phyloP scores from a whole-genome alignment of 2,329 filamentous ascomycete species.

The Fusarium xylarioides region DNA sequence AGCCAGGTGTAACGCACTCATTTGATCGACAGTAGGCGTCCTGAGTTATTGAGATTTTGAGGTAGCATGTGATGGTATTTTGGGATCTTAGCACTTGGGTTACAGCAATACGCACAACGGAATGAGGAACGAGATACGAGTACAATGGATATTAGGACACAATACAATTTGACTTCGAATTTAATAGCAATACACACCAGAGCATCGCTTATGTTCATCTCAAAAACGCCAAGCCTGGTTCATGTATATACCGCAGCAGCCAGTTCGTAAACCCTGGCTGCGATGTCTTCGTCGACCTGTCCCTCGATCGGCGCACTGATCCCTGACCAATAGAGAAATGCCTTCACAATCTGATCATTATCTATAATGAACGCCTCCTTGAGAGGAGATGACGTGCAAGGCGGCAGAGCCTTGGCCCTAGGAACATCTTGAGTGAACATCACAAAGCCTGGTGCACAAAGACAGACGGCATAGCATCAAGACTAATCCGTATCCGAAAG shows the following conservation, averaged over 20 bases:
- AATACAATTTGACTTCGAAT: too few relatives aligned
- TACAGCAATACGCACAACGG: neutral
- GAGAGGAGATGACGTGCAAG: neutral
- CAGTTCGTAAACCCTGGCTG: neutral
- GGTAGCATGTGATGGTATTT: neutral
- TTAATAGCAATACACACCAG: neutral
- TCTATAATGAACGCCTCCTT: neutral
- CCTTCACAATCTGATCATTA: neutral
- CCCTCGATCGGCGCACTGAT: neutral
- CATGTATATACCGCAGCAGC: neutral
- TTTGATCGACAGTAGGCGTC: neutral
- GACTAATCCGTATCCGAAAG: rapidly evolving
- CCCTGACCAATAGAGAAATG: neutral
- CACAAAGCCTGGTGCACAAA: neutral
- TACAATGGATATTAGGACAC: neutral
- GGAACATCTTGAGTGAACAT: neutral
- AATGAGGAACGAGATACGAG: neutral
- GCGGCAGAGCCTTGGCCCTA: neutral
- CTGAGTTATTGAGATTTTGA: neutral
- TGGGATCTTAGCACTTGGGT: neutral
- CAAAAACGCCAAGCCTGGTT: too few relatives aligned
- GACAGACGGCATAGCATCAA: neutral
- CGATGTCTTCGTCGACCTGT: neutral
- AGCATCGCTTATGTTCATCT: neutral
- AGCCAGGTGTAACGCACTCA: neutral